Percentiles rank a stretch among this genome's conserved stretches.
Evolutionary conservation across 768 basidiomycete genomes (phyloP).

Genomic region (Podaxis mareebaensis): DNA sequence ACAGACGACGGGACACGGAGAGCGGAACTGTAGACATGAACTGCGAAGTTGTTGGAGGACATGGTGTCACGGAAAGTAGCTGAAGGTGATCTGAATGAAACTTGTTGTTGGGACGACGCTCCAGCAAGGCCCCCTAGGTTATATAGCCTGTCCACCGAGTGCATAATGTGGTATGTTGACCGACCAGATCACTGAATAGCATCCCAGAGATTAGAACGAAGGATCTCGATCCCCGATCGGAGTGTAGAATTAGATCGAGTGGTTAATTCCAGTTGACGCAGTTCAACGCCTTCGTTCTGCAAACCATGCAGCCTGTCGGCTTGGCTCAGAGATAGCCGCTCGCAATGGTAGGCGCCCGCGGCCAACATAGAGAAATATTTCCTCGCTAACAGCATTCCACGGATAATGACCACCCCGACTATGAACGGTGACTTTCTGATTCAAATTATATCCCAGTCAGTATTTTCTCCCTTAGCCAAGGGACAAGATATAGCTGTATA

Average conservation of each 20-base stretch:
- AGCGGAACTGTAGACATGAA: constrained; percentile 29
- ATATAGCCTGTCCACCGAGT: not conserved
- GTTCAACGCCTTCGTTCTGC: not conserved
- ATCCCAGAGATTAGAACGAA: not conserved
- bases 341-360: not conserved
- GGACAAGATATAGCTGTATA: too few species aligned
- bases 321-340: not conserved
- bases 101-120: not conserved
- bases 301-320: not conserved
- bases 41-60: constrained; percentile 12
- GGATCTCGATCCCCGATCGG: not conserved
- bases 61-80: not conserved
- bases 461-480: too few species aligned
- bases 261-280: not conserved
- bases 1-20: constrained; percentile 36
- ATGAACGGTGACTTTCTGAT: not conserved
- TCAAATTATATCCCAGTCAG: too few species aligned
- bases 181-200: not conserved
- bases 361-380: not conserved
- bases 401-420: not conserved
- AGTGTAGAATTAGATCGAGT: not conserved
- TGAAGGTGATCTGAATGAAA: not conserved
- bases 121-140: not conserved
- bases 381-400: not conserved
- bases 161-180: not conserved